Evolutionary conservation across 2,329 filamentous ascomycete genomes (phyloP).

Genomic region (Onygena corvina): DNA sequence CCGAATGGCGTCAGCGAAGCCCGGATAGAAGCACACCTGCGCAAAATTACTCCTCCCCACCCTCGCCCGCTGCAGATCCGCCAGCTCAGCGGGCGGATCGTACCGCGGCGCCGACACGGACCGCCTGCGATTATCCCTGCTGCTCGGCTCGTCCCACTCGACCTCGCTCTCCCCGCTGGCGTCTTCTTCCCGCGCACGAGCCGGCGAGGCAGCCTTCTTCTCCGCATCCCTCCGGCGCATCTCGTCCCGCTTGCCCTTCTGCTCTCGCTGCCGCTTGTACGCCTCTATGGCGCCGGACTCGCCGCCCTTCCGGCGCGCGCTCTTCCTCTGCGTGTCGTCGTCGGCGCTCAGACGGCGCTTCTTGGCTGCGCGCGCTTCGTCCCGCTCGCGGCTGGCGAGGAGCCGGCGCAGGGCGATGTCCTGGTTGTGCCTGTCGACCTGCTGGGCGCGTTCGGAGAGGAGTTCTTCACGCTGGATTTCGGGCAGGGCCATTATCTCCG

Average conservation of each 20-base stretch:
- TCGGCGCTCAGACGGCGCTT: slow-evolving; percentile 60
- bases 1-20: slow-evolving; percentile 67
- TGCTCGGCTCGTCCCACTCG: slow-evolving; percentile 63
- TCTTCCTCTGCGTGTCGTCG: slow-evolving; percentile 65
- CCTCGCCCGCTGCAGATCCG: slow-evolving; percentile 72
- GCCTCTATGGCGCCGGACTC: slow-evolving; percentile 64
- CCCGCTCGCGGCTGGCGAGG: slow-evolving; percentile 53
- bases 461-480: slow-evolving; percentile 87
- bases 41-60: slow-evolving; percentile 78
- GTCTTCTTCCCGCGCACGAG: slow-evolving; percentile 50
- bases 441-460: slow-evolving; percentile 71
- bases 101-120: slow-evolving; percentile 46
- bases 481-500: slow-evolving; percentile 68
- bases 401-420: slow-evolving; percentile 70
- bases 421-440: slow-evolving; percentile 71
- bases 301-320: slow-evolving; percentile 55
- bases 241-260: slow-evolving; percentile 42
- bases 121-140: slow-evolving; percentile 34
- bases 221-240: slow-evolving; percentile 33
- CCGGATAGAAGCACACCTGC: slow-evolving; percentile 84
- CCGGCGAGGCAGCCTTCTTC: slow-evolving; percentile 51
- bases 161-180: slow-evolving; percentile 65
- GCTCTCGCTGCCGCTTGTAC: slow-evolving; percentile 49
- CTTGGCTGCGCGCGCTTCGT: slow-evolving; percentile 43
- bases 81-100: slow-evolving; percentile 57